A percentile compares a stretch with the other conserved stretches of the same genome.
phyloP scores from a whole-genome alignment of 2,329 filamentous ascomycete genomes.

The Ambrosiella beaveri region DNA sequence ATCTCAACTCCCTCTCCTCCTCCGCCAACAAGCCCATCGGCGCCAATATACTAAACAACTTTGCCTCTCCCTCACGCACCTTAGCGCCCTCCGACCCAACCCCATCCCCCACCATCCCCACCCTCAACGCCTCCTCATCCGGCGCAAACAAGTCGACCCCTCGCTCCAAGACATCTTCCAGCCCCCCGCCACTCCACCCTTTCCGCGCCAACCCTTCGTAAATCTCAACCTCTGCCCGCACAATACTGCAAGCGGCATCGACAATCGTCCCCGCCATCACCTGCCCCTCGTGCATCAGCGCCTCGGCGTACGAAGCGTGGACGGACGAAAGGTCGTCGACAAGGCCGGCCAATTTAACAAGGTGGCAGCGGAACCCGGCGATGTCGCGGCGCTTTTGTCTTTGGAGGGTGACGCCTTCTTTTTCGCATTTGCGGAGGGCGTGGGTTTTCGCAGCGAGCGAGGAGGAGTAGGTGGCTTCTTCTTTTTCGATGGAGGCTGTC shows the following conservation, averaged over 20 bases:
- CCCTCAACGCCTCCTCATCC: conserved; percentile 19
- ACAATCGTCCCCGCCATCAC: conserved; percentile 45
- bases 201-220: conserved; percentile 50
- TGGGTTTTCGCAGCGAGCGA: conserved; percentile 35
- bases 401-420: conserved; percentile 46
- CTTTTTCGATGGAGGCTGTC: conserved; percentile 45
- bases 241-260: conserved; percentile 46
- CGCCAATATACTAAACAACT: conserved; percentile 45
- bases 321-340: conserved; percentile 45
- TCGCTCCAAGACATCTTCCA: conserved; percentile 48
- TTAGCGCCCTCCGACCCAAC: not conserved
- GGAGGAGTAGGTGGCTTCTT: conserved; percentile 41
- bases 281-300: conserved; percentile 44
- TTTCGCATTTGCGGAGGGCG: conserved; percentile 47
- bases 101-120: conserved; percentile 13
- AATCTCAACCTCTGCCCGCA: conserved; percentile 52
- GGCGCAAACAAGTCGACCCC: conserved; percentile 43
- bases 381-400: conserved; percentile 43
- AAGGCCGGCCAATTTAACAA: conserved; percentile 44
- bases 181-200: conserved; percentile 48
- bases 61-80: conserved; percentile 21
- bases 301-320: conserved; percentile 42
- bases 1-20: not conserved
- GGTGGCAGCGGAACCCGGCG: conserved; percentile 41
- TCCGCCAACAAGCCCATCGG: not conserved